Percentiles rank a stretch among this genome's conserved stretches.
Conservation (phyloP, 2,329 filamentous ascomycete genomes). For the Lachnellula occidentalis region DNA sequence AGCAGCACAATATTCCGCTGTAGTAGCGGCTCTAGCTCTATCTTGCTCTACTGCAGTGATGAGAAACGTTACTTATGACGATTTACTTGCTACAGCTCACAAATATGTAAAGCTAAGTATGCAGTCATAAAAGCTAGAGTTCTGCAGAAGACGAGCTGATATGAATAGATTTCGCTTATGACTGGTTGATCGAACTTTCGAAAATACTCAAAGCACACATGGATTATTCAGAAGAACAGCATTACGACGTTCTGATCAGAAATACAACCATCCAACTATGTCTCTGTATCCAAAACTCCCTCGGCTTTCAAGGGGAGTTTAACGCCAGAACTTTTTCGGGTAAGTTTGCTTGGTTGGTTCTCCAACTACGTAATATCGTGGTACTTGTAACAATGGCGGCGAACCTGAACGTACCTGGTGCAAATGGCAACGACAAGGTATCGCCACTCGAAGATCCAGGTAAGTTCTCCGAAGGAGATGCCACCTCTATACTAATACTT, state of each 20-base stretch:
- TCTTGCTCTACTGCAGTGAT: conserved; percentile 44
- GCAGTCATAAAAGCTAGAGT: conserved; percentile 1
- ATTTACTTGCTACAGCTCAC: conserved; percentile 61
- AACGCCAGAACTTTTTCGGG: conserved; percentile 59
- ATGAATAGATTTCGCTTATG: conserved; percentile 50
- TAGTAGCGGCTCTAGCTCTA: conserved; percentile 56
- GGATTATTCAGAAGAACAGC: conserved; percentile 74
- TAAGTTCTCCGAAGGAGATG: conserved; percentile 29
- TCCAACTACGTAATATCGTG: conserved; percentile 70
- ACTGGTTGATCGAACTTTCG: conserved; percentile 63
- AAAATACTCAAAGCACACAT: conserved; percentile 65
- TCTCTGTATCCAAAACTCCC: conserved; percentile 70
- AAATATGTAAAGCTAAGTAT: conserved; percentile 27
- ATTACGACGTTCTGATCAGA: conserved; percentile 65
- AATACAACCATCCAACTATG: conserved; percentile 70
- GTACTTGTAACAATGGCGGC: conserved; percentile 60
- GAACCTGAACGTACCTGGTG: conserved; percentile 38
- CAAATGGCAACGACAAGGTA: conserved; percentile 47
- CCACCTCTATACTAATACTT: neutral
- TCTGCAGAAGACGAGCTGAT: conserved; percentile 2
- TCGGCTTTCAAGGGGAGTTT: conserved; percentile 65
- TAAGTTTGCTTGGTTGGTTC: conserved; percentile 67
- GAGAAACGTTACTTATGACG: conserved; percentile 54
- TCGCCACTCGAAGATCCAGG: conserved; percentile 60
- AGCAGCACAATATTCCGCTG: conserved; percentile 49